Conservation (phyloP, 140 eudicot genomes). For the Senecio squalidus region DNA sequence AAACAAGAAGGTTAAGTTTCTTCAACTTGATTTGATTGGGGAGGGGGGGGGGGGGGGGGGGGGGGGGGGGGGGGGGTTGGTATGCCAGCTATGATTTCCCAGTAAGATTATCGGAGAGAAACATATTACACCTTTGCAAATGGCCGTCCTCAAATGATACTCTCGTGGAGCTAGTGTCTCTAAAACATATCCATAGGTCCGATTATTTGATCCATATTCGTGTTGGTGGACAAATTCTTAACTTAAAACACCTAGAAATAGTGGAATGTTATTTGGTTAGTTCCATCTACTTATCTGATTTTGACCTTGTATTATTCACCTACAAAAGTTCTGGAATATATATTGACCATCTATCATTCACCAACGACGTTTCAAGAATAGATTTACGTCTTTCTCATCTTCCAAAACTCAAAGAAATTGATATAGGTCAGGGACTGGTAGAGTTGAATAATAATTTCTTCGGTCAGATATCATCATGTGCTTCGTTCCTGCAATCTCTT, state of each 20-base stretch:
- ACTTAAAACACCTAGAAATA: conserved; percentile 35
- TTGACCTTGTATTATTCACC: conserved; percentile 27
- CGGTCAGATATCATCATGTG: conserved; percentile 23
- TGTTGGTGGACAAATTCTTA: conserved; percentile 9
- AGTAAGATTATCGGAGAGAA: neutral
- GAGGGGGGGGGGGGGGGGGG: neutral
- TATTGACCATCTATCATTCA: conserved; percentile 27
- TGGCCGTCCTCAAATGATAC: neutral
- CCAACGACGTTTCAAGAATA: conserved; percentile 19
- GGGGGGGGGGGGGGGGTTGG: too few species aligned
- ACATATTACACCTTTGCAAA: neutral
- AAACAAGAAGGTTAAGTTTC: neutral
- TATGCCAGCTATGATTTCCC: neutral
- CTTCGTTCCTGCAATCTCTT: conserved; percentile 30
- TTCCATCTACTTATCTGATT: conserved; percentile 20
- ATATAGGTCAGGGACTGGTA: conserved; percentile 17
- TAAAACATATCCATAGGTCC: conserved; percentile 2
- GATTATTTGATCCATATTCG: conserved; percentile 12
- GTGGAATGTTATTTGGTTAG: conserved; percentile 7
- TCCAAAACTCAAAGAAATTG: conserved; percentile 32
- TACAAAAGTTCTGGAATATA: too few species aligned
- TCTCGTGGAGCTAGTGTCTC: neutral
- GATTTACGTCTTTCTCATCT: conserved; percentile 24
- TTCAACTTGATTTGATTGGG: neutral
- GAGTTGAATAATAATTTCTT: conserved; percentile 24